phyloP scores from a whole-genome alignment of 1,284 basidiomycete genomes.

The Trametes versicolor region DNA sequence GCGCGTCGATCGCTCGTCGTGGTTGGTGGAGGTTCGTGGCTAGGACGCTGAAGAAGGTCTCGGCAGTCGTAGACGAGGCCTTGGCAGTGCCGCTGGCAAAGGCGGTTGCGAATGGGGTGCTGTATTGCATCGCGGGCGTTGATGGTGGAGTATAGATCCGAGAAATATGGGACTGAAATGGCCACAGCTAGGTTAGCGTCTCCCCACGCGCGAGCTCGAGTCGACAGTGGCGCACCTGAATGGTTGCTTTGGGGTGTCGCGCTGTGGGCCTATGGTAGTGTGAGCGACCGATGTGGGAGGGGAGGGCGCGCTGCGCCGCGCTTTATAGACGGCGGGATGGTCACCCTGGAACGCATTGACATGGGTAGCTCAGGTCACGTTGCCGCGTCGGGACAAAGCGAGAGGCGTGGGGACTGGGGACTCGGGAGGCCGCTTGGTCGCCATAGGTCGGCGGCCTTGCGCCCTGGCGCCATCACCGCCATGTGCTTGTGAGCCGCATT shows the following conservation, averaged over 20 bases:
- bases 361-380: neutral
- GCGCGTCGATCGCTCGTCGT: neutral
- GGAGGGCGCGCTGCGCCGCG: too few relatives aligned
- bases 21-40: neutral
- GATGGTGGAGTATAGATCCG: neutral
- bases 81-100: neutral
- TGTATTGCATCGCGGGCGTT: slow-evolving; percentile 5
- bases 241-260: too few relatives aligned
- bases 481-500: too few relatives aligned
- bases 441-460: too few relatives aligned
- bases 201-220: too few relatives aligned
- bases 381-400: too few relatives aligned
- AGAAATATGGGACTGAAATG: neutral
- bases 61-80: slow-evolving; percentile 1
- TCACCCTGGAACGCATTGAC: neutral
- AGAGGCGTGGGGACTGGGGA: too few relatives aligned
- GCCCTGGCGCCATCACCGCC: too few relatives aligned
- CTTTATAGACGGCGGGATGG: neutral
- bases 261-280: too few relatives aligned
- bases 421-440: too few relatives aligned
- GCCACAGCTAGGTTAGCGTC: neutral
- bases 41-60: slow-evolving; percentile 1
- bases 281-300: too few relatives aligned
- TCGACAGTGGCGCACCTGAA: too few relatives aligned
- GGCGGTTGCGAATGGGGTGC: slow-evolving; percentile 4